Base-by-base conservation (phyloP, 208 protist species). In the Trypanosoma boissoni region DNA sequence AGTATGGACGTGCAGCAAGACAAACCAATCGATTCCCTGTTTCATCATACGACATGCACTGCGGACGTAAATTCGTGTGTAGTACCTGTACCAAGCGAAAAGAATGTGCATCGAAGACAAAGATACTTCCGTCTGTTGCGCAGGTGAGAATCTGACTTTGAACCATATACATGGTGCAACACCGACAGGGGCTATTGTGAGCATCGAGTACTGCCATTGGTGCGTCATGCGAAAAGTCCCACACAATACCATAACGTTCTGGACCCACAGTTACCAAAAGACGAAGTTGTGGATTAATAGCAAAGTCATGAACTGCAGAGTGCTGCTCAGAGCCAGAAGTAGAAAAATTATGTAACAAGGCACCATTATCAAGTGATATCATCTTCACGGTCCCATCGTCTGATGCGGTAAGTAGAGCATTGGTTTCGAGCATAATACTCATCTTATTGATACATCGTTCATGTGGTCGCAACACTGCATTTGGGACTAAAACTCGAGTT, bases 211-310 rank as follows among this genome's bases (percentile, higher is more conserved):
- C 58, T 9, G 87, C 74, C 51, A 91, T 75, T 16, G 78, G 76
- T 2, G 29, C 48, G 23, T 80, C 72, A 64, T 86, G 78, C 4
- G 68, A 56, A 63, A 86, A 80, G 41, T 94, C 87, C 87, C 87
- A 94, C 6, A 94, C 83, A 34, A 94, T 59, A 9, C 76, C 87
- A 44, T 72, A 58, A 8, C 87, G 78, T 72, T 91, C 87, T 21
- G 80, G 71, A 16, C 87, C 87, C 2, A 88, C 68, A 5, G 87
- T 89, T 8, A 94, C 76, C 50, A 94, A 44, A 68, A 94, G 65
- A 37, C 82, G 76, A 18, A 83, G 55, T 52, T 72, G 42, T 21
- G 75, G 52, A 68, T 85, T 52, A 10, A 91, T 10, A 43, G 73
- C 73, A 58, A 91, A 89, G 68, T 83, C 75, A 34, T 72, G 76